Conservation (phyloP, 257 asterid genomes). For the Capsicum rhomboideum region DNA sequence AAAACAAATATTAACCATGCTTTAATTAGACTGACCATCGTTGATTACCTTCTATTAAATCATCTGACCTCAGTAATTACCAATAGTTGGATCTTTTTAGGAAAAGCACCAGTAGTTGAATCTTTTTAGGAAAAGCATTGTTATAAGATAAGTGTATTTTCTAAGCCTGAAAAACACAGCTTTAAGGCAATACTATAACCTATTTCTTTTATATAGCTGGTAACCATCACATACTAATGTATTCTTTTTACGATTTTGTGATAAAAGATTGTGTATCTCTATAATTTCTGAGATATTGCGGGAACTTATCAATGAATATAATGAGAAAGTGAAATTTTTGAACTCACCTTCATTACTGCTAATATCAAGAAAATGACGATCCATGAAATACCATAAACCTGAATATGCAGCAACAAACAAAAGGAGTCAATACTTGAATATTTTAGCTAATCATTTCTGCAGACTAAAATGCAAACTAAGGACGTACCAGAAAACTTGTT, state of each 20-base stretch:
- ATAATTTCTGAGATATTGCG: neutral
- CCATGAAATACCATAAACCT: conserved; percentile 89
- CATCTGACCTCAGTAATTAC: neutral
- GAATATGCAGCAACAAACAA: conserved; percentile 13
- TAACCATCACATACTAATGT: neutral
- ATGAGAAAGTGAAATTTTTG: neutral
- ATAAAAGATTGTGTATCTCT: neutral
- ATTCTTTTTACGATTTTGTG: neutral
- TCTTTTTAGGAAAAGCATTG: neutral
- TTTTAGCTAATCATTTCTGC: neutral
- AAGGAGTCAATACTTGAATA: neutral
- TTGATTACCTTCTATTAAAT: neutral
- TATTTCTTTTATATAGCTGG: neutral
- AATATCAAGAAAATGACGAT: conserved; percentile 57
- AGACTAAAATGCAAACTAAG: neutral
- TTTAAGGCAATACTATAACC: neutral
- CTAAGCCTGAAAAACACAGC: neutral
- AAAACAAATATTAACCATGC: neutral
- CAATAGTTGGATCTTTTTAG: neutral
- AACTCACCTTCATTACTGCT: conserved; percentile 62
- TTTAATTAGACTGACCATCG: neutral
- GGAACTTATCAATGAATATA: neutral
- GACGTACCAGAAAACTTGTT: conserved; percentile 52
- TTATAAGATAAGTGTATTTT: neutral
- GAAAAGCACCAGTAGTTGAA: neutral